Evolutionary conservation across 257 asterid genomes (phyloP).

Genomic region (Solanum chilense): DNA sequence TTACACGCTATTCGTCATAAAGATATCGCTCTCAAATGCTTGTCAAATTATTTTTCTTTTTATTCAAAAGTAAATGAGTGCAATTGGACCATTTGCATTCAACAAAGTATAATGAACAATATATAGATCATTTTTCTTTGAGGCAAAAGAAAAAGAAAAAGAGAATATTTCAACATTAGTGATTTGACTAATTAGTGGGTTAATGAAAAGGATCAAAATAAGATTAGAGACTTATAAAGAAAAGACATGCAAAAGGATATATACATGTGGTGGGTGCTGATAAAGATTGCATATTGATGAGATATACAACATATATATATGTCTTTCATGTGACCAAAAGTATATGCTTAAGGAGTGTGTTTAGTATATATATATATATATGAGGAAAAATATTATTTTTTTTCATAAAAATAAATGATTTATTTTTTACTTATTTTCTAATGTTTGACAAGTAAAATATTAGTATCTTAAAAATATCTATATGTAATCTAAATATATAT

Average conservation of each 20-base stretch:
- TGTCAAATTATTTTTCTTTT: background rate
- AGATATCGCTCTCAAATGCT: background rate
- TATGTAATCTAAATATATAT: too few relatives aligned
- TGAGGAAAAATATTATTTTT: background rate
- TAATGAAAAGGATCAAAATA: background rate
- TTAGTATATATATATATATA: background rate
- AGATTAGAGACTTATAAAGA: background rate
- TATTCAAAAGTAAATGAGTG: background rate
- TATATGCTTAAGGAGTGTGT: background rate
- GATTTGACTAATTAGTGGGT: background rate
- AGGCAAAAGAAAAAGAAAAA: background rate
- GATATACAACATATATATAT: background rate
- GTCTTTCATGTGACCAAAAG: background rate
- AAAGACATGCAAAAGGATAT: background rate
- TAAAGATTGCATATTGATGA: background rate
- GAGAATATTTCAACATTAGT: background rate
- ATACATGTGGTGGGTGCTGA: background rate
- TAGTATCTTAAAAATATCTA: too few relatives aligned
- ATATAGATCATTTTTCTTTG: background rate
- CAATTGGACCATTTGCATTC: background rate
- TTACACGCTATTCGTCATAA: background rate
- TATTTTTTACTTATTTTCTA: background rate
- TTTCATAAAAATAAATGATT: too few relatives aligned
- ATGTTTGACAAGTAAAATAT: too few relatives aligned
- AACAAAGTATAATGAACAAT: background rate